phyloP scores from a whole-genome alignment of 2,329 filamentous ascomycete genomes.

The Ceratocystis cubensis region DNA sequence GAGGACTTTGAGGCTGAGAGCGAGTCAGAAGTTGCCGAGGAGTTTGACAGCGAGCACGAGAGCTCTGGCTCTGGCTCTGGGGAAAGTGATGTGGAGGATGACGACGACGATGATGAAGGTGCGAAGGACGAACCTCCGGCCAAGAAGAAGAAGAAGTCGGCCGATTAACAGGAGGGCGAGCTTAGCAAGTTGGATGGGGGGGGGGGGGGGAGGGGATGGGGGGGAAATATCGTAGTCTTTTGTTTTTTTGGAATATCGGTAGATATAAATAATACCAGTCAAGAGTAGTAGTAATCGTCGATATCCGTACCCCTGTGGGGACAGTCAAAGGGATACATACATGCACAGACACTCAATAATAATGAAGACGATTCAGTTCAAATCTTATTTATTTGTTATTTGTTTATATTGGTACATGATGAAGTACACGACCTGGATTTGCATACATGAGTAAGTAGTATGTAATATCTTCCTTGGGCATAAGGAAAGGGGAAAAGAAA shows the following conservation, averaged over 20 bases:
- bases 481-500: slow-evolving; percentile 11
- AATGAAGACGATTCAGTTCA: neutral
- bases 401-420: slow-evolving; percentile 3
- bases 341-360: neutral
- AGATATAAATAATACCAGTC: neutral
- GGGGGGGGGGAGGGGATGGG: slow-evolving; percentile 19
- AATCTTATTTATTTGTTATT: neutral
- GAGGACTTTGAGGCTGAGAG: slow-evolving; percentile 91
- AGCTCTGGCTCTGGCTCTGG: slow-evolving; percentile 59
- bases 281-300: neutral
- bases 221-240: slow-evolving; percentile 6
- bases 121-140: slow-evolving; percentile 34
- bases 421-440: neutral
- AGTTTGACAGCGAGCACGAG: slow-evolving; percentile 84
- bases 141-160: slow-evolving; percentile 41
- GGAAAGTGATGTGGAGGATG: slow-evolving; percentile 37
- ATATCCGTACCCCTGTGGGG: too few relatives aligned
- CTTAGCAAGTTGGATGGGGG: neutral
- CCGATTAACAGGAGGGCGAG: slow-evolving; percentile 20
- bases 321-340: neutral
- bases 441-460: neutral
- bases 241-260: slow-evolving; percentile 1
- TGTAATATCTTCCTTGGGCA: slow-evolving; percentile 14
- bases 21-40: slow-evolving; percentile 91
- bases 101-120: slow-evolving; percentile 34